Conservation (phyloP, 805 yeast species). For the Candida alai region DNA sequence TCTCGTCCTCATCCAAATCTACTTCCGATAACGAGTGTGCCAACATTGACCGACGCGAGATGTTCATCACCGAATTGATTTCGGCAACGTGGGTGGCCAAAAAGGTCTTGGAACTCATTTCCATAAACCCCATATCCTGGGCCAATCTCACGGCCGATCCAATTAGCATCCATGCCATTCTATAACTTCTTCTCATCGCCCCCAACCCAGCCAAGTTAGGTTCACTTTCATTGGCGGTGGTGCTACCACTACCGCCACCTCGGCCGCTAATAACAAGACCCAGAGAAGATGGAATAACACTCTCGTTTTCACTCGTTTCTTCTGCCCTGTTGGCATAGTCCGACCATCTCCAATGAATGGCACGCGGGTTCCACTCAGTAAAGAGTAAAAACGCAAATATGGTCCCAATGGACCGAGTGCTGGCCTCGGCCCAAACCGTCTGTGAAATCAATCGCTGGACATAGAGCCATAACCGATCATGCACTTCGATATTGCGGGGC, state of each 20-base stretch:
- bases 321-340: constrained; percentile 73
- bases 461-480: constrained; percentile 78
- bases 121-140: constrained; percentile 80
- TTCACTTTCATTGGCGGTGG: constrained; percentile 20
- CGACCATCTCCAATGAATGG: constrained; percentile 83
- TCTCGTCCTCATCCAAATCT: constrained; percentile 46
- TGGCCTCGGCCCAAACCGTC: constrained; percentile 92
- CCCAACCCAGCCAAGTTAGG: constrained; percentile 66
- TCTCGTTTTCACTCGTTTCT: constrained; percentile 21
- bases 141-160: constrained; percentile 86
- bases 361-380: constrained; percentile 95
- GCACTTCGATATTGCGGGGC: constrained; percentile 58
- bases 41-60: constrained; percentile 76
- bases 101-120: constrained; percentile 66
- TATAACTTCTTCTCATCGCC: constrained; percentile 80
- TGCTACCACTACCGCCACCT: constrained; percentile 11
- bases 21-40: constrained; percentile 68
- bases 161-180: constrained; percentile 92
- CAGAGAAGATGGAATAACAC: constrained; percentile 1
- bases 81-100: constrained; percentile 85
- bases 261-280: neutral
- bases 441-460: constrained; percentile 79
- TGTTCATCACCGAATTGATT: constrained; percentile 74
- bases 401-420: constrained; percentile 82
- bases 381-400: constrained; percentile 77